Conservation (phyloP, 495 filamentous ascomycete species). For the Lophium mytilinum region DNA sequence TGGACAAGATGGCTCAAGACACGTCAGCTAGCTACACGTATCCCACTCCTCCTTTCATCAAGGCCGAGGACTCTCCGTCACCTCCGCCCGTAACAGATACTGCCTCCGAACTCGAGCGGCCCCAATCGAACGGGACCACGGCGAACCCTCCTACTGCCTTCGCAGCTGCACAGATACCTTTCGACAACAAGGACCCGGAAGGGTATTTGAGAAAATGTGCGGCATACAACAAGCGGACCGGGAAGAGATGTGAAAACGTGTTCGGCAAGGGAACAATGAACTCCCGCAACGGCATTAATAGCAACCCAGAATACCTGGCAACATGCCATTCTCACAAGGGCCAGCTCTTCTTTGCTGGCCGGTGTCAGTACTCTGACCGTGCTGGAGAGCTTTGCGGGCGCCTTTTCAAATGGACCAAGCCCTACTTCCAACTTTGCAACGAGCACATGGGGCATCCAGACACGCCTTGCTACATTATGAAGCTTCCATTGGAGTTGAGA, state of each 20-base stretch:
- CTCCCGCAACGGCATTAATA: slow-evolving; percentile 1
- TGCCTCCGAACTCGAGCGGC: background rate
- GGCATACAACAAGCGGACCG: slow-evolving; percentile 18
- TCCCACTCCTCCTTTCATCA: slow-evolving; percentile 7
- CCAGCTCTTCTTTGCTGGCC: slow-evolving; percentile 13
- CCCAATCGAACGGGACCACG: background rate
- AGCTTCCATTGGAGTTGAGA: slow-evolving; percentile 17
- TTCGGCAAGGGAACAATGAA: slow-evolving; percentile 4
- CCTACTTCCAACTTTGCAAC: slow-evolving; percentile 15
- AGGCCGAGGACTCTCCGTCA: slow-evolving; percentile 10
- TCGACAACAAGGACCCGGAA: slow-evolving; percentile 16
- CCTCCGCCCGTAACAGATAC: background rate
- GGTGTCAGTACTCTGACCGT: slow-evolving; percentile 13
- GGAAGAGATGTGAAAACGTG: slow-evolving; percentile 3
- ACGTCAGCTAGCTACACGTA: background rate
- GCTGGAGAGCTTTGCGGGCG: slow-evolving; percentile 15
- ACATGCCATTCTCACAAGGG: slow-evolving; percentile 17
- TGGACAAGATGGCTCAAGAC: too few relatives aligned
- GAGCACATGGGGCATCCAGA: slow-evolving; percentile 21
- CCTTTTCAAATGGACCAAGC: slow-evolving; percentile 21
- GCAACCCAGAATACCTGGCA: slow-evolving; percentile 6
- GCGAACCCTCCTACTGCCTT: background rate
- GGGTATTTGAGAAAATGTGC: slow-evolving; percentile 12
- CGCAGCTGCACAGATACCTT: background rate
- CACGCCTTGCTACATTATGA: slow-evolving; percentile 20